Conservation (phyloP, 257 asterid species). For the Lycium ferocissimum region DNA sequence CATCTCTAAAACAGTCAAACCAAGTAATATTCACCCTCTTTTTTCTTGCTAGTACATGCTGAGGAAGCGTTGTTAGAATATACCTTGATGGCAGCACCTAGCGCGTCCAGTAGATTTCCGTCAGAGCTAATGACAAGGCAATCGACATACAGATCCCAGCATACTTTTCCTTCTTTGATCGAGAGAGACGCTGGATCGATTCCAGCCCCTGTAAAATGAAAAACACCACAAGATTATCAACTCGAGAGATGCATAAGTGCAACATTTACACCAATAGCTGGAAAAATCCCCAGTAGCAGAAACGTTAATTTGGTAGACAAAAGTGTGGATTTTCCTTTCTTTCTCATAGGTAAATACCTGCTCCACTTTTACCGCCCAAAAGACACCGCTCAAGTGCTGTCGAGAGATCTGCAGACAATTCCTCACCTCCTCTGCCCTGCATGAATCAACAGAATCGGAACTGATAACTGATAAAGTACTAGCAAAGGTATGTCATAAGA, state of each 20-base stretch:
- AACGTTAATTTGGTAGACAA: not conserved
- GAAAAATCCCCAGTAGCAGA: not conserved
- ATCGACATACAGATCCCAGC: conserved; percentile 96
- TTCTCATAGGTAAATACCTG: conserved; percentile 53
- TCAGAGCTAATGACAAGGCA: conserved; percentile 90
- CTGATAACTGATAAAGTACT: conserved; percentile 10
- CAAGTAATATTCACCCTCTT: not conserved
- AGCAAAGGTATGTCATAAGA: not conserved
- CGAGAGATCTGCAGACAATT: conserved; percentile 78
- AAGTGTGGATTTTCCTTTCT: conserved; percentile 1
- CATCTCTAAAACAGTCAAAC: conserved; percentile 22
- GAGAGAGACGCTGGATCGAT: conserved; percentile 80
- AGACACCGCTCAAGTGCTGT: conserved; percentile 78
- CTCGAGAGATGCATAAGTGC: not conserved
- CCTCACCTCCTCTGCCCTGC: conserved; percentile 96
- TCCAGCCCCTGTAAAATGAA: conserved; percentile 72
- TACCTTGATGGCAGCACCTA: conserved; percentile 95
- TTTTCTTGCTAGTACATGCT: not conserved
- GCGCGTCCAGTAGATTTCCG: conserved; percentile 87
- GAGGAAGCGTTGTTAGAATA: not conserved
- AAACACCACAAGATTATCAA: conserved; percentile 27
- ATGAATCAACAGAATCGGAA: conserved; percentile 25
- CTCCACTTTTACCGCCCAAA: conserved; percentile 93
- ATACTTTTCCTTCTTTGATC: conserved; percentile 81
- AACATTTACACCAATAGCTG: not conserved